Percentiles rank a stretch among this genome's conserved stretches.
Conservation (phyloP, 1,139 yeast genomes). For the Magnusiomyces tetraspermus region DNA sequence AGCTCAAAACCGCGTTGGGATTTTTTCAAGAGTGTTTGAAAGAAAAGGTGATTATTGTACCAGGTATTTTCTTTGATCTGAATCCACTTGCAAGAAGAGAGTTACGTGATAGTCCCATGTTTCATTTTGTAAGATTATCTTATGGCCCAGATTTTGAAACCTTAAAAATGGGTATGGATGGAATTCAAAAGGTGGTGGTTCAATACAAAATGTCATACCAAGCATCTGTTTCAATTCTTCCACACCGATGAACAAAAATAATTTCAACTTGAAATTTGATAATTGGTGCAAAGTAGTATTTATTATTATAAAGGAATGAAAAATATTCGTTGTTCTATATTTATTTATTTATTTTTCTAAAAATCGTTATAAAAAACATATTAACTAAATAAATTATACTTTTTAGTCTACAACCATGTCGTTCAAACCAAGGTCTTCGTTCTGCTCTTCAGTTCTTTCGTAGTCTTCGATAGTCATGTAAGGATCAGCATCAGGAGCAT, state of each 20-base stretch:
- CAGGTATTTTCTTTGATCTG: slow-evolving; percentile 58
- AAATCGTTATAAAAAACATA: background rate
- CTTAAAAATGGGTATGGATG: slow-evolving; percentile 55
- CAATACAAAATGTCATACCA: slow-evolving; percentile 22
- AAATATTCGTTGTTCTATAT: background rate
- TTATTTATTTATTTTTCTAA: background rate
- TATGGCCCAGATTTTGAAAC: slow-evolving; percentile 55
- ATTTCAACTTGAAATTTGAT: too few species aligned
- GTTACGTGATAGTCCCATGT: slow-evolving; percentile 56
- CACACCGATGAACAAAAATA: too few species aligned
- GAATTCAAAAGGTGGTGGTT: slow-evolving; percentile 47
- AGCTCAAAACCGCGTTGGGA: slow-evolving; percentile 52
- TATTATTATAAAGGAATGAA: background rate
- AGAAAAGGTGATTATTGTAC: slow-evolving; percentile 55
- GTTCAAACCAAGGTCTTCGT: slow-evolving; percentile 83
- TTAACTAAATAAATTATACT: background rate
- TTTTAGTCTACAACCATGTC: slow-evolving; percentile 48
- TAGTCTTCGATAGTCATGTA: slow-evolving; percentile 85
- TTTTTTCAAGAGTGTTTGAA: slow-evolving; percentile 62
- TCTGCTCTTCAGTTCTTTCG: slow-evolving; percentile 75
- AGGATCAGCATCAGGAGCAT: slow-evolving; percentile 97
- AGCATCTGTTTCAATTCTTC: slow-evolving; percentile 13
- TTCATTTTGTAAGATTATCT: slow-evolving; percentile 51
- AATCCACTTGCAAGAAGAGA: slow-evolving; percentile 56
- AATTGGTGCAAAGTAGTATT: background rate